Evolutionary conservation across 768 basidiomycete genomes (phyloP).

Genomic region (Rhizopogon vesiculosus): DNA sequence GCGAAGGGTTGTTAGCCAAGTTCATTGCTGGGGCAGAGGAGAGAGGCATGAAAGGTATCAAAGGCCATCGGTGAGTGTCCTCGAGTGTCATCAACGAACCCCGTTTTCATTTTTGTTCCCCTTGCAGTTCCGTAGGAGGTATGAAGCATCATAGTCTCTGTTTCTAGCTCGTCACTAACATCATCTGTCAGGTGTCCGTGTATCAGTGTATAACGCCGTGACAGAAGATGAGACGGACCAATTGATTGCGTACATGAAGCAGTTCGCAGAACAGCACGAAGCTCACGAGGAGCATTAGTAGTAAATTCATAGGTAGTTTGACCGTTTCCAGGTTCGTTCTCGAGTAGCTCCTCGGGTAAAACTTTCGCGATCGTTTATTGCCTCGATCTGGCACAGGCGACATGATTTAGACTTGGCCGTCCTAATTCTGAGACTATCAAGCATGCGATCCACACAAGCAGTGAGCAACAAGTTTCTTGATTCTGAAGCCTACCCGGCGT

Average conservation of each 20-base stretch:
- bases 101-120: not conserved
- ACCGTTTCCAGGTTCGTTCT: too few relatives aligned
- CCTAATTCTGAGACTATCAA: not conserved
- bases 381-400: not conserved
- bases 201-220: constrained; percentile 88
- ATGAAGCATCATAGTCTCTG: constrained; percentile 1
- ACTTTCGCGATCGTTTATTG: not conserved
- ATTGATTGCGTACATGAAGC: constrained; percentile 54
- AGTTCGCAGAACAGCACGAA: constrained; percentile 34
- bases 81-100: not conserved
- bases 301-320: not conserved
- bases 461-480: too few relatives aligned
- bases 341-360: too few relatives aligned
- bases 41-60: constrained; percentile 78
- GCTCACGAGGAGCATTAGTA: not conserved
- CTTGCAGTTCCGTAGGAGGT: constrained; percentile 52
- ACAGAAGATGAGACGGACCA: constrained; percentile 67
- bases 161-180: not conserved
- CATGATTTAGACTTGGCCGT: not conserved
- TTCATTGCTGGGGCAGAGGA: constrained; percentile 82
- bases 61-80: constrained; percentile 80
- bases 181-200: constrained; percentile 55
- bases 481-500: too few relatives aligned
- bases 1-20: constrained; percentile 63
- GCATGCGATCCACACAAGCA: too few relatives aligned